These are phyloP conservation scores for Pulicaria dysenterica DNA, from an alignment of 129 eudicot genomes.

Conservation along the genomic window DNA sequence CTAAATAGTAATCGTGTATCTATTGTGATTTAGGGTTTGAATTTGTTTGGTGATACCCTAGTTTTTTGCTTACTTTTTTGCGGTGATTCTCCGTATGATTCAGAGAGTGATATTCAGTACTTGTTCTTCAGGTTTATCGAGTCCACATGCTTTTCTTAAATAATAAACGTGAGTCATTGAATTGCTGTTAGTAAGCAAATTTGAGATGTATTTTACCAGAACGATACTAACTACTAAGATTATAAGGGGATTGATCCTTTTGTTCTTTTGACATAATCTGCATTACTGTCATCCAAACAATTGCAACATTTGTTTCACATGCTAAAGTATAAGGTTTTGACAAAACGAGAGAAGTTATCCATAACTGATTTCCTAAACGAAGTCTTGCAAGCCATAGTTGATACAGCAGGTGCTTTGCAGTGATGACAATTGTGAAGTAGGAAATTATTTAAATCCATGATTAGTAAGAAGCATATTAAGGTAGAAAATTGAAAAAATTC, in stretches of 20 bases:
- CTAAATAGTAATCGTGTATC: slow-evolving; percentile 9
- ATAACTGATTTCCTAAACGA: background rate
- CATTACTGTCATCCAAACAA: no score
- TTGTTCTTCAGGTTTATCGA: background rate
- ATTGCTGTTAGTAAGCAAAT: slow-evolving; percentile 10
- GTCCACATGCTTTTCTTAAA: background rate
- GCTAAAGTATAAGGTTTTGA: background rate
- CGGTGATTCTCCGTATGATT: background rate
- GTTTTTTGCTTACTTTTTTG: background rate
- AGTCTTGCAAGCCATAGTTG: background rate
- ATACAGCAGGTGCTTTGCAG: background rate
- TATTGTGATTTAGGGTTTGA: slow-evolving; percentile 28
- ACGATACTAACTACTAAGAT: slow-evolving; percentile 1
- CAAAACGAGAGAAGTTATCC: background rate
- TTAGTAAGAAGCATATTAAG: background rate
- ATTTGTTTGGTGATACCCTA: slow-evolving; percentile 1
- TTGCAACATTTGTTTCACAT: background rate
- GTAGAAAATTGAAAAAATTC: slow-evolving; percentile 1
- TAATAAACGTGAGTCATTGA: background rate
- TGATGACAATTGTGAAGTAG: background rate
- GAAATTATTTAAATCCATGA: background rate
- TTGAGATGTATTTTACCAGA: slow-evolving; percentile 3
- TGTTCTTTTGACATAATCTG: background rate
- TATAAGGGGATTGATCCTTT: background rate
- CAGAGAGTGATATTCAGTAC: background rate